Base-by-base conservation (phyloP, 306 rosid species). In the Dalbergia oliveri region DNA sequence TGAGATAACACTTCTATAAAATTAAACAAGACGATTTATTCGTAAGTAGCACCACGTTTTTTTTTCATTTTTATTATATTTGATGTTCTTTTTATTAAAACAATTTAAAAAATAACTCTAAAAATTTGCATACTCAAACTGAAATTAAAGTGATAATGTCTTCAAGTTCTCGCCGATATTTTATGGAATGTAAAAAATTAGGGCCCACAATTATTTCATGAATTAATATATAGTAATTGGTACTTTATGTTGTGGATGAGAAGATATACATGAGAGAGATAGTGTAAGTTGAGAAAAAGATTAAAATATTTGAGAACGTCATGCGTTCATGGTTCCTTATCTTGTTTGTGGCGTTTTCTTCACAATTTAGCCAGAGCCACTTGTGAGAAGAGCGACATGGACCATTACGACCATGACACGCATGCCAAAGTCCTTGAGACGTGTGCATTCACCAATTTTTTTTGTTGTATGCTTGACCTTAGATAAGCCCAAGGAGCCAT, bases 281-380 rank as follows among this genome's bases (percentile, higher is more conserved):
- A 47, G 81, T 65, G 16, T 81, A 57, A 33, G 70, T 56, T 43
- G 66, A 26, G 5, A 69, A 72, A 68, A 34, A 5, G 2, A 35
- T n/a, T 11, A 56, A 59, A 85, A 51, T 34, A 69, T 67, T 33
- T 83, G 87, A 82, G 95, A 78, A 72, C 77, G 84, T 51, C 31
- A 54, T 33, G 60, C 7, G 6, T 4, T 44, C 72, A n/a, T 12
- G 82, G 59, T 81, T 82, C 96, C 82, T 82, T 85, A 86, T 87
- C 93, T 78, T 23, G 69, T 62, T 84, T 85, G 66, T 70, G 91
- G 84, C 72, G 76, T 75, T 72, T 69, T 54, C 83, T 76, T 19
- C n/a, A 26, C 9, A 37, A 14, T 8, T 19, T 50, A 11, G 11
- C 69, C 57, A 12, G 77, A 53, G 37, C 82, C 77, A 87, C 82